phyloP scores from a whole-genome alignment of 257 asterid species.

The Solanum pennellii region DNA sequence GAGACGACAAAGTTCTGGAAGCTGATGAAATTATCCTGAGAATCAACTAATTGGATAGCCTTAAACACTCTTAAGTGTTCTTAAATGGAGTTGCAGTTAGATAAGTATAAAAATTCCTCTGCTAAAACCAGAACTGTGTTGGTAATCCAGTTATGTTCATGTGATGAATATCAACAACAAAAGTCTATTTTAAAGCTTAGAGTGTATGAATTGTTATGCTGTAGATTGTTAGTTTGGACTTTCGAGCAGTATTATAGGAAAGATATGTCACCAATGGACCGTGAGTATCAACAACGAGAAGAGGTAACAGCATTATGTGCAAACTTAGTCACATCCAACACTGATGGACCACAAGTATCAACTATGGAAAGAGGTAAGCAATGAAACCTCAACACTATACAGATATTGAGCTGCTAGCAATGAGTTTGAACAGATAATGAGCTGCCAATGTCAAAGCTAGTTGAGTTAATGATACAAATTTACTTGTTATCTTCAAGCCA shows the following conservation, averaged over 20 bases:
- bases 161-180: not conserved
- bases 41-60: not conserved
- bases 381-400: not conserved
- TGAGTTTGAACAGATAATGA: not conserved
- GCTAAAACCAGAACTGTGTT: not conserved
- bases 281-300: not conserved
- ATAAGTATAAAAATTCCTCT: not conserved
- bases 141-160: not conserved
- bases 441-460: not conserved
- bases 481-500: conserved; percentile 54
- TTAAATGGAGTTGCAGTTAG: no score
- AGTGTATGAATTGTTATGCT: not conserved
- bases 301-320: not conserved
- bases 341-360: not conserved
- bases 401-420: no score
- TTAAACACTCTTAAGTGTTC: no score
- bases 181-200: not conserved
- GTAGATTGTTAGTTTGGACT: not conserved
- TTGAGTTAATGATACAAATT: not conserved
- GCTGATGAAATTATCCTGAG: not conserved
- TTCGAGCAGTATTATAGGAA: not conserved
- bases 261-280: not conserved
- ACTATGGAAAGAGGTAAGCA: not conserved
- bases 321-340: not conserved
- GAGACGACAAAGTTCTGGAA: not conserved